phyloP scores from a whole-genome alignment of 495 filamentous ascomycete species.

The Emericellopsis terricola region DNA sequence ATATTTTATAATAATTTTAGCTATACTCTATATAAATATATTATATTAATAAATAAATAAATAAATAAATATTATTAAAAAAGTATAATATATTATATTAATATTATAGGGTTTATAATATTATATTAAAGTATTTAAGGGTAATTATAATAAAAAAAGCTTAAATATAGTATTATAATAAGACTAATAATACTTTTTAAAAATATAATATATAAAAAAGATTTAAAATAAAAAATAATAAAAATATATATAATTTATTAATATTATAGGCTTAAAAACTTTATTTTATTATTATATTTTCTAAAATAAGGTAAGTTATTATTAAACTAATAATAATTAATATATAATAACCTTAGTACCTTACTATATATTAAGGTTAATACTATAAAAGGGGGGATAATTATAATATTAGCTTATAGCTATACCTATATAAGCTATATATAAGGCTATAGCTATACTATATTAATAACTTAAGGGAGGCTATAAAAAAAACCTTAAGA shows the following conservation, averaged over 20 bases:
- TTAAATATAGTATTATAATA: neutral
- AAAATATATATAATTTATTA: neutral
- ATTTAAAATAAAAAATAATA: neutral
- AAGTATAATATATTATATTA: neutral
- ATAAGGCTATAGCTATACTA: neutral
- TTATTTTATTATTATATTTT: neutral
- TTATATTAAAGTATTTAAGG: neutral
- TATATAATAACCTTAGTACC: neutral
- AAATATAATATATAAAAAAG: neutral
- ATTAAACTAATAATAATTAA: too few relatives aligned
- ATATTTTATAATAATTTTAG: neutral
- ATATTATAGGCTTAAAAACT: neutral
- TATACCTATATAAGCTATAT: neutral
- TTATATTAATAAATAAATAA: neutral
- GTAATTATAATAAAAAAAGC: neutral
- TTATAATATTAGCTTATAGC: conserved; percentile 1
- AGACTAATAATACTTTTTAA: too few relatives aligned
- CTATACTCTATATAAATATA: neutral
- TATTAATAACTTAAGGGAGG: neutral
- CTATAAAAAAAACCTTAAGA: conserved; percentile 1
- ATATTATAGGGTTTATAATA: neutral
- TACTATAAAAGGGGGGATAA: neutral
- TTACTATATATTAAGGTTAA: conserved; percentile 2
- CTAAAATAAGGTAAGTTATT: conserved; percentile 1
- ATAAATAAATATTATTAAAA: neutral